Base-by-base conservation (phyloP, 768 basidiomycete genomes). In the Tulasnella calospora region DNA sequence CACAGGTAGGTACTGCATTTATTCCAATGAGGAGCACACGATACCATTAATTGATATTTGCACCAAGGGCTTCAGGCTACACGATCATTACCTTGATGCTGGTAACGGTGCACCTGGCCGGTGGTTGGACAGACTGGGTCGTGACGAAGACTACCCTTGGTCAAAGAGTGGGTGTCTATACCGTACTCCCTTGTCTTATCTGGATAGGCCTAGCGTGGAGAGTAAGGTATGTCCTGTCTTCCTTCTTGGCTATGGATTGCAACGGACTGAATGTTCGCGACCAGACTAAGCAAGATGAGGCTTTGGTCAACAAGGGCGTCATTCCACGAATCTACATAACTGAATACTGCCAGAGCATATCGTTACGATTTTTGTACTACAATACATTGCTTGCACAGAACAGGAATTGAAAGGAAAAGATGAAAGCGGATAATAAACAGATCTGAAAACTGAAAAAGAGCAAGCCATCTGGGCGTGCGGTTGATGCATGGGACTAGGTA, bases 31-130 rank as follows among this genome's bases (percentile, higher is more conserved):
- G 0, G 69, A n/a, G 4, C 41, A 10, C 23, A 7, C n/a, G 21
- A 27, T 33, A 7, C 4, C 33, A 17, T 13, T 3, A 77, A 3
- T 27, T 41, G 55, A 38, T 36, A 9, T 15, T 77, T 30, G n/a
- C 27, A 27, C 23, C 27, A 10, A 79, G 78, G 38, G 27, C 61
- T 5, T 79, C 78, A n/a, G 78, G 78, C 21, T 79, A 79, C 55
- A 33, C 57, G 7, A 51, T 79, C 35, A 36, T 79, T 10, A 57
- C 73, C 23, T 76, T 74, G 17, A 40, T 79, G 36, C 57, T 79
- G n/a, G 35, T 79, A 17, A 79, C 78, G 17, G 33, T 76, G 17
- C 76, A 79, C 79, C 74, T 79, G 6, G 51, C 74, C 19, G 78
- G 78, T 27, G 78, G 47, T 10, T 79, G 67, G 44, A 30, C 78